Evolutionary conservation across 768 basidiomycete species (phyloP).

Genomic region (Crucibulum laeve): DNA sequence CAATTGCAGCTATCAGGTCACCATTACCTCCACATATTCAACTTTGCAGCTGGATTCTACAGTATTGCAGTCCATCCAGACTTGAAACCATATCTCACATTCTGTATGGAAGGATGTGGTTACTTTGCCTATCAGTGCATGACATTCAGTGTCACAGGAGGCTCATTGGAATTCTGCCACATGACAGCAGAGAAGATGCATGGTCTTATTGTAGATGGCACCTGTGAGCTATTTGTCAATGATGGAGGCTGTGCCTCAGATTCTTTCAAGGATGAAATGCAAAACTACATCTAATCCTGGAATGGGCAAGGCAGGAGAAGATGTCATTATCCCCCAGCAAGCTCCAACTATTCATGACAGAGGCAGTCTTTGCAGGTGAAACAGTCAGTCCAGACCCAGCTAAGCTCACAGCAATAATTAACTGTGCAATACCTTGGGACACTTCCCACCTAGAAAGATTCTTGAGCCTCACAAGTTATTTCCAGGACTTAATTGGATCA

Average conservation of each 20-base stretch:
- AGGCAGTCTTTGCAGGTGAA: constrained; percentile 30
- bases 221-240: constrained; percentile 33
- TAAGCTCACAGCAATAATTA: constrained; percentile 33
- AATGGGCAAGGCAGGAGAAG: constrained; percentile 15
- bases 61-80: constrained; percentile 12
- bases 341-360: constrained; percentile 27
- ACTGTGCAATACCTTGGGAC: constrained; percentile 24
- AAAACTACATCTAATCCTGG: constrained; percentile 20
- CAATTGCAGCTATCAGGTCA: constrained; percentile 31
- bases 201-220: constrained; percentile 16
- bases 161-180: constrained; percentile 28
- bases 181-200: constrained; percentile 18
- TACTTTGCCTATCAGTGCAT: constrained; percentile 28
- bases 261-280: constrained; percentile 20
- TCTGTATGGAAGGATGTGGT: constrained; percentile 33
- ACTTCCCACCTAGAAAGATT: constrained; percentile 25
- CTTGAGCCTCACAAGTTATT: constrained; percentile 29
- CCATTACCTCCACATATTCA: constrained; percentile 26
- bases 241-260: constrained; percentile 28
- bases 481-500: constrained; percentile 25
- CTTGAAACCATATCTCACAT: constrained; percentile 21
- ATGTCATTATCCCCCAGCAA: constrained; percentile 35
- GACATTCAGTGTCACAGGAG: constrained; percentile 37
- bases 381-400: constrained; percentile 24
- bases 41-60: constrained; percentile 35